These are phyloP conservation scores for Salicornia ramosissima DNA, from an alignment of 148 eudicot species.

Conservation along the genomic window DNA sequence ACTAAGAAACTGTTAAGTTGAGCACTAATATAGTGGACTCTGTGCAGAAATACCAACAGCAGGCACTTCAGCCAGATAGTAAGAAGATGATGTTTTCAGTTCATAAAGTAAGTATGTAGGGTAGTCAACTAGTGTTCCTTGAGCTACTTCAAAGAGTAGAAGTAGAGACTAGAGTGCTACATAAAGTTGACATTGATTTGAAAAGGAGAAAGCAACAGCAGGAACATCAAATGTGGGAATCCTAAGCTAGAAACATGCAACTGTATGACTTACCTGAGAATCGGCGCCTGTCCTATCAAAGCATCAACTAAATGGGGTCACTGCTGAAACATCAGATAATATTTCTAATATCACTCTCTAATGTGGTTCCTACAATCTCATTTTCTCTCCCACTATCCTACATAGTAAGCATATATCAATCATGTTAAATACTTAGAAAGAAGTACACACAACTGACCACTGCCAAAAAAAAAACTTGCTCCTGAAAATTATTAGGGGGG, in stretches of 20 bases:
- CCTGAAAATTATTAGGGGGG: background rate
- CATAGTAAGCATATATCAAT: background rate
- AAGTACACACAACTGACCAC: background rate
- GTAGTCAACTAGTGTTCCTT: slow-evolving; percentile 37
- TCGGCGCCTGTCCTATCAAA: slow-evolving; percentile 36
- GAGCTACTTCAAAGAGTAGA: slow-evolving; percentile 29
- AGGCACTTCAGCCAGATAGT: slow-evolving; percentile 16
- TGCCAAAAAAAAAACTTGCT: slow-evolving; percentile 4
- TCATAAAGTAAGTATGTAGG: slow-evolving; percentile 16
- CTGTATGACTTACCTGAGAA: slow-evolving; percentile 39
- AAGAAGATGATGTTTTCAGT: slow-evolving; percentile 35
- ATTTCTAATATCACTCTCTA: slow-evolving; percentile 18
- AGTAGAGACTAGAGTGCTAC: slow-evolving; percentile 35
- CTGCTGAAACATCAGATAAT: slow-evolving; percentile 25
- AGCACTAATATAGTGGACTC: slow-evolving; percentile 15
- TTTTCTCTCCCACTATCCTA: slow-evolving; percentile 9
- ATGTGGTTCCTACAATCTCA: background rate
- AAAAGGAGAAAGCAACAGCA: slow-evolving; percentile 27
- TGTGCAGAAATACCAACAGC: slow-evolving; percentile 17
- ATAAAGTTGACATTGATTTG: slow-evolving; percentile 31
- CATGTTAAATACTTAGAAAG: background rate
- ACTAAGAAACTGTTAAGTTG: slow-evolving; percentile 19
- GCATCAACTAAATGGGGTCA: slow-evolving; percentile 37
- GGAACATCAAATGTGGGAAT: slow-evolving; percentile 45
- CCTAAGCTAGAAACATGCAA: slow-evolving; percentile 45